Evolutionary conservation across 78 protist genomes (phyloP).

Genomic region (Paratrimastix pyriformis): DNA sequence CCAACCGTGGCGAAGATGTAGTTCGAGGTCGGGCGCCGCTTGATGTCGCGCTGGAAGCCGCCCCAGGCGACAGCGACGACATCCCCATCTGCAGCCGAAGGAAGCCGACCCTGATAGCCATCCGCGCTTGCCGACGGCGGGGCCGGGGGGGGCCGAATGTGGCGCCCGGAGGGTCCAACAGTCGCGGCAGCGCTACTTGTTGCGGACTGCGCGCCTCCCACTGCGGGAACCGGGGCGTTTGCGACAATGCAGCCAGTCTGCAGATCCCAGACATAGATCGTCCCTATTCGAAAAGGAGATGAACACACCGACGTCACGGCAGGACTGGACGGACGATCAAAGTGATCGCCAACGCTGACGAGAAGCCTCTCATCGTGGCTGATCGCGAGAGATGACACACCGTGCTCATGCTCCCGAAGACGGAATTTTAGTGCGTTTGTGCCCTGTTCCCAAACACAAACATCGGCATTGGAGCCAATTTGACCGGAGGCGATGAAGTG

Average conservation of each 20-base stretch:
- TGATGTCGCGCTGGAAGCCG: conserved; percentile 7
- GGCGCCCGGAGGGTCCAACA: conserved; percentile 3
- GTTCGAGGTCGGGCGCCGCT: not conserved
- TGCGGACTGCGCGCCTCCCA: too few species aligned
- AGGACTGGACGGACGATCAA: too few species aligned
- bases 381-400: conserved; percentile 19
- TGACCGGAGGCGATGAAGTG: conserved; percentile 24
- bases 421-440: not conserved
- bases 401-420: conserved; percentile 35
- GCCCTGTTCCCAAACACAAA: conserved; percentile 41
- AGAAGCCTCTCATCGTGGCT: conserved; percentile 30
- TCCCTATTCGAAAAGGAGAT: too few species aligned
- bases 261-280: too few species aligned
- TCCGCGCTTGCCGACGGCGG: too few species aligned
- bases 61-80: conserved; percentile 9
- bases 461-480: conserved; percentile 33
- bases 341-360: conserved; percentile 14
- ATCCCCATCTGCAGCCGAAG: not conserved
- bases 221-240: too few species aligned
- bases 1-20: conserved; percentile 17
- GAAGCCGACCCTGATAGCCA: too few species aligned
- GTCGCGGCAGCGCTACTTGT: conserved; percentile 3
- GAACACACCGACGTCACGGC: too few species aligned
- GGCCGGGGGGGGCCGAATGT: too few species aligned
- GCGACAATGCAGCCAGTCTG: too few species aligned